Conservation (phyloP, 352 stramenopile species). For the Phytophthora palmivora region DNA sequence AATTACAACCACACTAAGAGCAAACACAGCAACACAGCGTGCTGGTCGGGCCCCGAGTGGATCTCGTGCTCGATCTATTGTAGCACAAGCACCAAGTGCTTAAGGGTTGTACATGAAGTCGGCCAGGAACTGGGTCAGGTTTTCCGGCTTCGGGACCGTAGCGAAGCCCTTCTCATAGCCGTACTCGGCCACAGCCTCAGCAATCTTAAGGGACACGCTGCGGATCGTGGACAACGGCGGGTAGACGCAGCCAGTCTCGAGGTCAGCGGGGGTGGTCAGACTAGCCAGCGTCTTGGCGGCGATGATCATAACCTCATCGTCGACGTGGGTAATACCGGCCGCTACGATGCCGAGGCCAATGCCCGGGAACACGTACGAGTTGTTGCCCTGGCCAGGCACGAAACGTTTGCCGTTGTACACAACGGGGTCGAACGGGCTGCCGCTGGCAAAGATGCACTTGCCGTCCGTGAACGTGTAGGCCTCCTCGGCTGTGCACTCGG, state of each 20-base stretch:
- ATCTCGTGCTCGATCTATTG: conserved; percentile 25
- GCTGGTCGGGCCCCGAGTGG: background rate
- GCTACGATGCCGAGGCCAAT: conserved; percentile 95
- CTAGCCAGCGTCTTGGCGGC: conserved; percentile 75
- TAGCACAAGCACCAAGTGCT: conserved; percentile 31
- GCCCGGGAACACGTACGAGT: conserved; percentile 98
- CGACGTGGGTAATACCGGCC: conserved; percentile 75
- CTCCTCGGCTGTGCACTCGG: conserved; percentile 97
- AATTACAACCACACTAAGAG: conserved; percentile 27
- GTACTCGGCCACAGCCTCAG: conserved; percentile 90
- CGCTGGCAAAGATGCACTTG: conserved; percentile 96
- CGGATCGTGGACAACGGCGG: conserved; percentile 93
- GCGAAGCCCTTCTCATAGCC: conserved; percentile 69
- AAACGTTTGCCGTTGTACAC: conserved; percentile 87
- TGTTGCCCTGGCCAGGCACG: conserved; percentile 93
- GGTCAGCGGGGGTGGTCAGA: conserved; percentile 88
- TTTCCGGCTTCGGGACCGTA: conserved; percentile 54
- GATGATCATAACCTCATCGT: conserved; percentile 88
- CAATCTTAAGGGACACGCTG: conserved; percentile 93
- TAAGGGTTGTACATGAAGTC: conserved; percentile 83
- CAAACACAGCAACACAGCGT: background rate
- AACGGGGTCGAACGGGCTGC: conserved; percentile 96
- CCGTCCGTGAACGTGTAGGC: conserved; percentile 97
- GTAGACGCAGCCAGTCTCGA: conserved; percentile 94
- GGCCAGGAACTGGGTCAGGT: conserved; percentile 62